These are phyloP conservation scores for Cutaneotrichosporon cutaneum DNA, from an alignment of 1,284 basidiomycete species.

Conservation along the genomic window DNA sequence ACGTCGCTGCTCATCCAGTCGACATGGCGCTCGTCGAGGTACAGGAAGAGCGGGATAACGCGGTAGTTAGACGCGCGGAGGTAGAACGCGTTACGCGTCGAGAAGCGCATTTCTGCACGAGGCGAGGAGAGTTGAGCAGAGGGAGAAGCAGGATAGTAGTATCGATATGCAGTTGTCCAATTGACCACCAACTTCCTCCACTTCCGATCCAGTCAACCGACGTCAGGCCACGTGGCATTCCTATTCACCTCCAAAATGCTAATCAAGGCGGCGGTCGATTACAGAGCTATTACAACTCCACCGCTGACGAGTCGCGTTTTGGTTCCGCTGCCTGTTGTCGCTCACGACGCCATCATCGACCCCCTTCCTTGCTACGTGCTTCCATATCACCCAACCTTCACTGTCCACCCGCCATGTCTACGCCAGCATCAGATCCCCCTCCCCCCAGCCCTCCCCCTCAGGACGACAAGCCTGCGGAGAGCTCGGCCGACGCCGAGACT, in stretches of 20 bases:
- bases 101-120: constrained; percentile 37
- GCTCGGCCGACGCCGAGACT: constrained; percentile 18
- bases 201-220: neutral
- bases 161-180: neutral
- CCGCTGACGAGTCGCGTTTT: constrained; percentile 27
- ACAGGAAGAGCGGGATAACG: constrained; percentile 46
- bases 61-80: constrained; percentile 48
- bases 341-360: constrained; percentile 11
- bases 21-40: constrained; percentile 51
- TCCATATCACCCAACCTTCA: constrained; percentile 1
- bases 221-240: constrained; percentile 19
- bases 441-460: constrained; percentile 16
- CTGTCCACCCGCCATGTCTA: constrained; percentile 20
- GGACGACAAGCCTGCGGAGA: constrained; percentile 18
- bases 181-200: neutral
- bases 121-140: neutral
- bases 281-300: neutral
- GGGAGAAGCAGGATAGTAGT: too few species aligned
- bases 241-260: neutral
- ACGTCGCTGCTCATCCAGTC: constrained; percentile 49
- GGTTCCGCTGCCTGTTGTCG: constrained; percentile 15
- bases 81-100: constrained; percentile 49
- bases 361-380: neutral
- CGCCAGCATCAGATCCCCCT: constrained; percentile 23
- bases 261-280: neutral